Percentiles rank a stretch among this genome's conserved stretches.
Evolutionary conservation across 2,329 filamentous ascomycete genomes (phyloP).

Genomic region (Madurella fahalii): DNA sequence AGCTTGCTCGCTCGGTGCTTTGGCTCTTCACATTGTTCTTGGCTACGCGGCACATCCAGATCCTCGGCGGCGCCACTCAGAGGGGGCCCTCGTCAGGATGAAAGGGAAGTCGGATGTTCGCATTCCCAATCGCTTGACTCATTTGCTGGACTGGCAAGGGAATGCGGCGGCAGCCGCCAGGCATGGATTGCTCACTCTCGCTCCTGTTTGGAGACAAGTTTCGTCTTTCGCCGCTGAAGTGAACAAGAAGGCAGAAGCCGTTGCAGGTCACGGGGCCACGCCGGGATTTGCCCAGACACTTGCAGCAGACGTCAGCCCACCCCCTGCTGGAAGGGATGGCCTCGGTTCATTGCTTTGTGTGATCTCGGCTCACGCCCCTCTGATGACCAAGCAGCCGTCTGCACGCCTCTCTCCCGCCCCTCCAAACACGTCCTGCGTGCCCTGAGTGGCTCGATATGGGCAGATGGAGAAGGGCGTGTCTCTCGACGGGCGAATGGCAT

Average conservation of each 20-base stretch:
- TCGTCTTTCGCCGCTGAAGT: conserved; percentile 19
- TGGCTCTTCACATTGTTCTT: no score
- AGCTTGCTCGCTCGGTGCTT: no score
- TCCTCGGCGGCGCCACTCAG: no score
- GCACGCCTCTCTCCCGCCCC: neutral
- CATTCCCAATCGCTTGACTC: no score
- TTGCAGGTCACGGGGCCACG: conserved; percentile 22
- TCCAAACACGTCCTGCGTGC: neutral
- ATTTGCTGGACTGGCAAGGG: no score
- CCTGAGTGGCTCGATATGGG: conserved; percentile 7
- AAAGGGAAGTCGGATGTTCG: no score
- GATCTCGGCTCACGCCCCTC: conserved; percentile 11
- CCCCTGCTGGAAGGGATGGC: neutral
- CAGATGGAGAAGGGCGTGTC: neutral
- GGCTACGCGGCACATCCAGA: no score
- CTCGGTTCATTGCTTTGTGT: neutral
- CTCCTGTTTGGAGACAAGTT: conserved; percentile 6
- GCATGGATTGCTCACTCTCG: neutral
- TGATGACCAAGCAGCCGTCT: conserved; percentile 4
- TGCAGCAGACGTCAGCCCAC: neutral
- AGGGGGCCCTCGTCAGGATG: no score
- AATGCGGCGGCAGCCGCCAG: neutral
- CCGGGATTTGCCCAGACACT: conserved; percentile 19
- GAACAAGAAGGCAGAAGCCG: conserved; percentile 13
- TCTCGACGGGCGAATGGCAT: conserved; percentile 11